Base-by-base conservation (phyloP, 257 asterid genomes). In the Solanum commersonii region DNA sequence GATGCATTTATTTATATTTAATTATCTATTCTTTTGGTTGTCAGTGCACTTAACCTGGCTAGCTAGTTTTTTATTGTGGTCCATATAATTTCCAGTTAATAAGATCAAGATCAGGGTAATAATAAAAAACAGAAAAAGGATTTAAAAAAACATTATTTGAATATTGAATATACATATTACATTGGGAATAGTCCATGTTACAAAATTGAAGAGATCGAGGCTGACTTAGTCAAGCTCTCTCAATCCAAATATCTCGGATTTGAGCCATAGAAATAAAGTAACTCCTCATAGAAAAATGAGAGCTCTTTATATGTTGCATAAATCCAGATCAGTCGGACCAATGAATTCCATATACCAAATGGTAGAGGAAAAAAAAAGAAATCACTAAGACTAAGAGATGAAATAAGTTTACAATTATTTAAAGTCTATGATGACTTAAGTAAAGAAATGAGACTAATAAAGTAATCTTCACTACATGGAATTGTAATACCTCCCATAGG, bases 401-500 rank as follows among this genome's bases (percentile, higher is more conserved):
- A 74, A 10, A 52, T 52, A 16, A 16, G 65, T 23, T 23, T 38
- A 77, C 84, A 77, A 78, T 25, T 46, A 5, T 46, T 81, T 81
- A 40, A 3, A 27, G 68, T 46, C 68, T 65, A 84, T 14, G 84
- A 56, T 60, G 90, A 88, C 33, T 65, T 86, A 49, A 92, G 76
- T 12, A 73, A 22, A 29, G 93, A 92, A 38, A 77, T 87, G 42
- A 92, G 87, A 72, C 73, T 90, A 82, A 87, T 46, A 84, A 93
- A 93, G 63, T 87, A 88, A 82, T 90, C 91, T 83, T 93, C 90
- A 34, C 85, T 89, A 86, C 94, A 92, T 5, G 94, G 95, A 82
- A 92, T 90, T 8, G 95, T 91, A 18, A 93, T 89, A 10, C 95
- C 95, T 9, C 93, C 93, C 35, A 22, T 90, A 18, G 93, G 92